Base-by-base conservation (phyloP, 2,329 filamentous ascomycete species). In the Dactylella cylindrospora region DNA sequence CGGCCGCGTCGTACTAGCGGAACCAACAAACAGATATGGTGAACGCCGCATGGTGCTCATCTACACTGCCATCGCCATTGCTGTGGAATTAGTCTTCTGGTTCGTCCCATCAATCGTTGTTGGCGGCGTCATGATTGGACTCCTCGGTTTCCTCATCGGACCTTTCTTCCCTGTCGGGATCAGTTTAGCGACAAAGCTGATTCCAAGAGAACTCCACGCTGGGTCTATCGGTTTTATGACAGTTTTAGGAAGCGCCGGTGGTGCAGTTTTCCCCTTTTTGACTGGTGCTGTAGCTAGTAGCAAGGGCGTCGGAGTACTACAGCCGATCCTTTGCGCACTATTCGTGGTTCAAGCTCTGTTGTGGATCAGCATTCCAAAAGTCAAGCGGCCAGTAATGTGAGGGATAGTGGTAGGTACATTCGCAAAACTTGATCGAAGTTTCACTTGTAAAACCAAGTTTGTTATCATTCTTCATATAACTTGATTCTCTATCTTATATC, bases 221-320 rank as follows among this genome's bases (percentile, higher is more conserved):
- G 82, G 80, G n/a, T 83, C 84, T 0, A 88, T 94, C 64, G 88
- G 88, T 0, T 91, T 94, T 68, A 84, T 85, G 0, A 83, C 86
- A 0, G 87, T 88, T 0, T 83, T 91, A 71, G 88, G 88, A 2
- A 84, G 86, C 0, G 80, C 79, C 1, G 88, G 88, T 0, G 86
- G 84, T 0, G 84, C 86, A 1, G 68, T 84, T 12, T 71, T 87
- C 72, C 77, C 85, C 38, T 76, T 89, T 77, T 79, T 79, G 0
- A 81, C 87, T 0, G 85, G 85, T 2, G 84, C 83, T 2, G 82
- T 88, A 69, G 83, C 85, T 2, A 75, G 80, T 65, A 75, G 71
- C 35, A 77, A 75, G 54, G 80, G 81, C 0, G 80, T 84, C 0
- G 70, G 75, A 57, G 79, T 80, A 2, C 69, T 84, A 62, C 80